These are phyloP conservation scores for Monilinia vaccinii-corymbosi DNA, from an alignment of 2,329 filamentous ascomycete genomes.

Conservation along the genomic window DNA sequence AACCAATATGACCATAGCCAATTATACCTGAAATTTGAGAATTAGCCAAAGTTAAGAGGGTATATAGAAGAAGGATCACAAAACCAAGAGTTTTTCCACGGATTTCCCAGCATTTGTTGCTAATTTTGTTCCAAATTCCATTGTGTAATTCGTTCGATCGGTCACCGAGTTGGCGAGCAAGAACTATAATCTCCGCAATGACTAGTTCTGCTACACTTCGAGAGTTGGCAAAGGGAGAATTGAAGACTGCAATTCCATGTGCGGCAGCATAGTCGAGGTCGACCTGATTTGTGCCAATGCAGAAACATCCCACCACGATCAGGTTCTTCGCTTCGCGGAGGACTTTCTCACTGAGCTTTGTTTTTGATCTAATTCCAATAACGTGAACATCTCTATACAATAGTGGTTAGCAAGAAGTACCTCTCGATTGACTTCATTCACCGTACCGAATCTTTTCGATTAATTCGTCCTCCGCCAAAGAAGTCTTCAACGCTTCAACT, in stretches of 20 bases:
- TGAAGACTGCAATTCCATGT: conserved; percentile 93
- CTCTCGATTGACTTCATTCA: not conserved
- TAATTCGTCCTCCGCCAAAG: conserved; percentile 82
- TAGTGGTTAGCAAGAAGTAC: conserved; percentile 13
- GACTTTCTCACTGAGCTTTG: conserved; percentile 79
- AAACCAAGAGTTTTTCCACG: conserved; percentile 88
- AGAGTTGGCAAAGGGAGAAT: conserved; percentile 97
- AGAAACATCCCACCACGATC: conserved; percentile 95
- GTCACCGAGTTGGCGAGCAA: conserved; percentile 88
- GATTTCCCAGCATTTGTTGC: conserved; percentile 94
- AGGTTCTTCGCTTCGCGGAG: conserved; percentile 86
- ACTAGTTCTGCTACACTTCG: conserved; percentile 94
- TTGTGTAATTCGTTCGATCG: conserved; percentile 90
- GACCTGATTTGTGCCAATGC: conserved; percentile 95
- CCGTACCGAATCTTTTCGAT: conserved; percentile 87
- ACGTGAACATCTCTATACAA: conserved; percentile 76
- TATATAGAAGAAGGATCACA: conserved; percentile 16
- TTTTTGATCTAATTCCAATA: conserved; percentile 97
- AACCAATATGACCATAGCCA: conserved; percentile 95
- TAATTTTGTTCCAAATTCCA: conserved; percentile 97
- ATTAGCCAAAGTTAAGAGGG: not conserved
- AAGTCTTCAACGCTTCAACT: conserved; percentile 84
- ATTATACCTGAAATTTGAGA: conserved; percentile 56
- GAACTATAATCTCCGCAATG: conserved; percentile 83
- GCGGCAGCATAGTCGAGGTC: conserved; percentile 74